Evolutionary conservation across 2,329 filamentous ascomycete genomes (phyloP), one percentile per base, ranked within the genome.

Genomic region (Sporothrix sp.): DNA sequence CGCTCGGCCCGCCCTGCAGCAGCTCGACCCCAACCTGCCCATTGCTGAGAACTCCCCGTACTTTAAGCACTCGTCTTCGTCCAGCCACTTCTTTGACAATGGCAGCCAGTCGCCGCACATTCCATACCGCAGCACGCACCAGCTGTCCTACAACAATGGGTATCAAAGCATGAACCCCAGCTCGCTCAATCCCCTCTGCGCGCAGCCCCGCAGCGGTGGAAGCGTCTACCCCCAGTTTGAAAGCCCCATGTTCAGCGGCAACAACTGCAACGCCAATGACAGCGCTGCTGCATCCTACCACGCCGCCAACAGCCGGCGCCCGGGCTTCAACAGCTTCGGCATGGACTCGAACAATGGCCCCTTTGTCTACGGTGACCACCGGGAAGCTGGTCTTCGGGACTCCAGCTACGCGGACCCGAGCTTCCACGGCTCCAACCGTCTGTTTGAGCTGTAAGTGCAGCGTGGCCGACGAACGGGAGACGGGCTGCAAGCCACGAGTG

Each of bases 161-260:
- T 51, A 52, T 20, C 42, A 53, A 11, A 38, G 35, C 7, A 43
- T 58, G 39, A 28, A 13, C 8, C 43, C 11, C 44, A 40, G 8
- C 21, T 37, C 50, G 4, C 32, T 56, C 16, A 48, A 36, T 10
- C 30, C 43, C 1, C 27, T 57, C 3, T 50, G 37, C 25, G 32
- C 53, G 2, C 57, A 59, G 27, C 40, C 51, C 2, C 48, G 55
- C 1, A 50, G 10, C n/a, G 25, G 21, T 2, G 21, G 16, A 32
- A 33, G 25, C 11, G 53, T 56, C 30, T 63, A 62, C 51, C 58
- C 58, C 11, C 59, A 59, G n/a, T 59, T 62, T 16, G 62, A 65
- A n/a, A 42, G 21, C 20, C 49, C 50, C 2, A 47, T 57, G 36
- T 54, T 52, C 30, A 25, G 23, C 21, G 25, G 21, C 16, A 40